Conservation (phyloP, 2,329 filamentous ascomycete species). For the Sphaerulina vaccinii region DNA sequence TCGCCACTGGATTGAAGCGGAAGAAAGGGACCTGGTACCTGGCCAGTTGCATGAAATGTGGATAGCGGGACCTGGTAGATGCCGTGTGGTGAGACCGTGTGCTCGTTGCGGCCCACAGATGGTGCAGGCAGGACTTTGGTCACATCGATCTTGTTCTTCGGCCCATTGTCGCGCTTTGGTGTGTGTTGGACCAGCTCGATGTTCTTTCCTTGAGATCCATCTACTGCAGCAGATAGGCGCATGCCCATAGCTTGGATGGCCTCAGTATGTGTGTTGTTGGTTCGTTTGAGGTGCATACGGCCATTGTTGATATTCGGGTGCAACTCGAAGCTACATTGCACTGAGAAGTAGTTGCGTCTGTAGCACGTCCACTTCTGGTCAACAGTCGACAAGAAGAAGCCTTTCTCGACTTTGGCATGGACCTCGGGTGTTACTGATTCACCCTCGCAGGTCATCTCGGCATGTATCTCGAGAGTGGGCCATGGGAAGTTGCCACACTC, state of each 20-base stretch:
- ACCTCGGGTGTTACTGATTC: slow-evolving; percentile 68
- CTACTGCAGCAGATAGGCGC: slow-evolving; percentile 78
- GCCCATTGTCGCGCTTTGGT: slow-evolving; percentile 85
- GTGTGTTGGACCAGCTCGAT: slow-evolving; percentile 89
- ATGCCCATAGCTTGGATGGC: slow-evolving; percentile 75
- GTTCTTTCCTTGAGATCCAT: slow-evolving; percentile 69
- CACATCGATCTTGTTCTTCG: slow-evolving; percentile 70
- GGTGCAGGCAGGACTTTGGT: slow-evolving; percentile 67
- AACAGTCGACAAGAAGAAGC: slow-evolving; percentile 68
- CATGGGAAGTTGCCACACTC: slow-evolving; percentile 46
- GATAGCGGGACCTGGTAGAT: slow-evolving; percentile 38
- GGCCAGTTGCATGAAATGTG: slow-evolving; percentile 40
- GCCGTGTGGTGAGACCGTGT: slow-evolving; percentile 40
- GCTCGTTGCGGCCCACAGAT: slow-evolving; percentile 43
- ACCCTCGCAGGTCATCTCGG: slow-evolving; percentile 62
- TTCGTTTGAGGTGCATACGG: slow-evolving; percentile 58
- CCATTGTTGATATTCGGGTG: slow-evolving; percentile 59
- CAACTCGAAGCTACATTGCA: slow-evolving; percentile 74
- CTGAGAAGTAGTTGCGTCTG: slow-evolving; percentile 85
- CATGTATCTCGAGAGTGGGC: slow-evolving; percentile 51
- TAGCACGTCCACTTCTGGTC: slow-evolving; percentile 92
- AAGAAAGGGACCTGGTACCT: slow-evolving; percentile 41
- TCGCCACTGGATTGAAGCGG: slow-evolving; percentile 42
- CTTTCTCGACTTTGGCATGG: slow-evolving; percentile 79
- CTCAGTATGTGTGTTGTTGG: slow-evolving; percentile 43